Percentiles rank a stretch among this genome's conserved stretches.
Evolutionary conservation across 163 green algal genomes (phyloP).

Genomic region (Chlorella variabilis): DNA sequence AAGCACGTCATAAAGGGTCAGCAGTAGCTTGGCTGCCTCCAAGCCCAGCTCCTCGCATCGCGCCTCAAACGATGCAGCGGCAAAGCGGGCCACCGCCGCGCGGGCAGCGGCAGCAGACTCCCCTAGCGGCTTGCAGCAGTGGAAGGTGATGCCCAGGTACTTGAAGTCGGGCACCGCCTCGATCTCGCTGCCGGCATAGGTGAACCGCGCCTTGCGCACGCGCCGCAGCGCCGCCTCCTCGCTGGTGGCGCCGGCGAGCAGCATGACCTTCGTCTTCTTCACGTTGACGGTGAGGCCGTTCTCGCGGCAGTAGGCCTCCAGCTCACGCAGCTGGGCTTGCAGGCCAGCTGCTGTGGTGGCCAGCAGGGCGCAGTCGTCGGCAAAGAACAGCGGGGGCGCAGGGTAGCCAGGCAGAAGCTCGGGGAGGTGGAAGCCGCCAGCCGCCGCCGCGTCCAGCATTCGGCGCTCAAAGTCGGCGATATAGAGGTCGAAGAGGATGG

Average conservation of each 20-base stretch:
- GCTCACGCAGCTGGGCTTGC: not conserved
- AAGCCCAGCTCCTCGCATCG: conserved; percentile 10
- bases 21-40: not conserved
- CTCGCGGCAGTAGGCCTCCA: not conserved
- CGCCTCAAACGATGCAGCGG: not conserved
- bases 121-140: not conserved
- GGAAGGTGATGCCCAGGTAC: conserved; percentile 24
- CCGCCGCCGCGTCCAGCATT: not conserved
- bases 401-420: not conserved
- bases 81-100: not conserved
- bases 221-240: not conserved
- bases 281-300: conserved; percentile 27
- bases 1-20: not conserved
- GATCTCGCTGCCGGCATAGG: not conserved
- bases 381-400: not conserved
- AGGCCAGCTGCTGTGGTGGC: conserved; percentile 11
- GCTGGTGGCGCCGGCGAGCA: not conserved
- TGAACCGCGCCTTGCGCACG: not conserved
- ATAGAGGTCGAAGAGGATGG: conserved; percentile 30
- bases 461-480: conserved; percentile 21
- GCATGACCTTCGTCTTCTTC: conserved; percentile 12
- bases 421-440: not conserved
- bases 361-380: conserved; percentile 20
- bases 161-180: not conserved
- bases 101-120: not conserved